Percentiles rank a stretch among this genome's conserved stretches.
These are phyloP conservation scores for Funneliformis mosseae DNA, from an alignment of 192 early-diverging fungal species.

Conservation along the genomic window DNA sequence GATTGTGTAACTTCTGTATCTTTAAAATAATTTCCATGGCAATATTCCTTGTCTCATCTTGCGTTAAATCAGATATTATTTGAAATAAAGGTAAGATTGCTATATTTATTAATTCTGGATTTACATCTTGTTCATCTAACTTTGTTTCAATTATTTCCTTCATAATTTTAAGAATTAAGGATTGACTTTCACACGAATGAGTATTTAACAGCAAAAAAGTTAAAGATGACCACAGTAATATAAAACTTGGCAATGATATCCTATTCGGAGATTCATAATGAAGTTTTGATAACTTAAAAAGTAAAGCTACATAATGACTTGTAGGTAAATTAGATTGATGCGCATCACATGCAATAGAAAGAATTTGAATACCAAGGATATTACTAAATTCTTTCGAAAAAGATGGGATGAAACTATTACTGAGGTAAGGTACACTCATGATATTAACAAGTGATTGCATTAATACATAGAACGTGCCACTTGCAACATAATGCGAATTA, in stretches of 20 bases:
- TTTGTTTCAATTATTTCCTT: conserved; percentile 11
- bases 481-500: background rate
- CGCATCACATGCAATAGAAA: conserved; percentile 19
- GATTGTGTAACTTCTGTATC: conserved; percentile 36
- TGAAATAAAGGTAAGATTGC: conserved; percentile 58
- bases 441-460: conserved; percentile 28
- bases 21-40: conserved; percentile 40
- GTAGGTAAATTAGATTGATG: background rate
- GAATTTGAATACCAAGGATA: conserved; percentile 3
- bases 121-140: conserved; percentile 13
- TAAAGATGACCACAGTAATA: conserved; percentile 43
- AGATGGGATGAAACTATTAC: background rate
- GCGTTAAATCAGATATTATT: conserved; percentile 46
- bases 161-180: conserved; percentile 42
- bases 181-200: conserved; percentile 51
- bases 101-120: conserved; percentile 36
- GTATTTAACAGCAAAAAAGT: conserved; percentile 49
- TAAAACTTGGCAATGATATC: background rate
- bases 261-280: background rate
- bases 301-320: background rate
- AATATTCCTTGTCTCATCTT: conserved; percentile 33
- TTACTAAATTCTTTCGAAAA: conserved; percentile 17
- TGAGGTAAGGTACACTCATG: background rate
- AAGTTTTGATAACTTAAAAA: background rate
- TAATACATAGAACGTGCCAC: background rate